Evolutionary conservation across 106 monocot species (phyloP), one percentile per base, ranked within the genome.

Genomic region (Iris macrosiphon): DNA sequence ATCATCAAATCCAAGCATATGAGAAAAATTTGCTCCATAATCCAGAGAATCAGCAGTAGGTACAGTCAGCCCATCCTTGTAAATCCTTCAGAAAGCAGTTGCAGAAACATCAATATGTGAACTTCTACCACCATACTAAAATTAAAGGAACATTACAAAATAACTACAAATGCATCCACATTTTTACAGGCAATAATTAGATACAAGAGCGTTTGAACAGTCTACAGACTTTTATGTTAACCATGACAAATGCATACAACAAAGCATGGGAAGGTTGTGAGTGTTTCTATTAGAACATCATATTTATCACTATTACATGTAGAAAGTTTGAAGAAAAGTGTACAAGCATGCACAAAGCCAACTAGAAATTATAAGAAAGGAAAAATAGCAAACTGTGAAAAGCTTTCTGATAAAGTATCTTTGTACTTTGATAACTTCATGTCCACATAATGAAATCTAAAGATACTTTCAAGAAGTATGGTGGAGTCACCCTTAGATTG

Each of bases 21-120:
- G 96, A 57, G 89, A 89, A 55, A 96, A 96, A 65, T 90, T 96
- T 56, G 77, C 96, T 54, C 85, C 89, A 72, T 89, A 96, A 71
- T 96, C 96, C 46, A 96, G 61, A 59, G 89, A 77, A 50, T 51
- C 50, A 52, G 89, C 83, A 63, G 89, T 49, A 59, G 76, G 62
- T 69, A 96, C 73, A 40, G 64, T 34, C 55, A 80, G 44, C 40
- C 85, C 82, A 71, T 72, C 77, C 63, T 96, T 96, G 57, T 76
- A 89, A 21, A 86, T 72, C 69, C 95, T 96, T 59, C 48, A 78
- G 14, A 52, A 51, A 27, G 64, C 13, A 45, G 23, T n/a, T 11
- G 26, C n/a, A 48, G 48, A 26, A 12, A 48, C 29, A 29, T 50
- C 29, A 29, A 20, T 32, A 25, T 32, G 33, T 53, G 32, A 53